These are phyloP conservation scores for Eucalyptus cloeziana DNA, from an alignment of 345 rosid species.

Conservation along the genomic window DNA sequence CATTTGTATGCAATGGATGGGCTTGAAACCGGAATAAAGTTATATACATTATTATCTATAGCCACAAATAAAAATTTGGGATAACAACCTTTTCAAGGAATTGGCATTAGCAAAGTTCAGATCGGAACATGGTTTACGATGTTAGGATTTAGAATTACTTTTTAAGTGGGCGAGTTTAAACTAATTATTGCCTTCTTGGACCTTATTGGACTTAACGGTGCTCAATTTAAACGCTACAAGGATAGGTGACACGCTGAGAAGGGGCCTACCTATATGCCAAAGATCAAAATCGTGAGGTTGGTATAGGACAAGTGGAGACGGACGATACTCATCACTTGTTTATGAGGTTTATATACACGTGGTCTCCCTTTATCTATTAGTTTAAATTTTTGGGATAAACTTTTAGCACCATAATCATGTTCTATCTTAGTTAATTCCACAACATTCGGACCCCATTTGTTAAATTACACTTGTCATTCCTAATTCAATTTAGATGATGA, in stretches of 20 bases:
- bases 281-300: too few relatives aligned
- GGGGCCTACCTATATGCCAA: too few relatives aligned
- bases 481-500: too few relatives aligned
- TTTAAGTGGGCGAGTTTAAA: neutral
- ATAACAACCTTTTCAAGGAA: neutral
- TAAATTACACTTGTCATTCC: neutral
- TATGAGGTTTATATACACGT: neutral
- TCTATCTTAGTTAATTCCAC: neutral
- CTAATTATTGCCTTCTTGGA: neutral
- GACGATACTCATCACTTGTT: fast-evolving
- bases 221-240: fast-evolving
- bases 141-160: neutral
- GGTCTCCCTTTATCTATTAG: fast-evolving
- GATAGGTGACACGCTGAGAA: too few relatives aligned
- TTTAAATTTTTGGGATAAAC: neutral
- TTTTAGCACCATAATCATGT: neutral
- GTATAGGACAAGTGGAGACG: fast-evolving
- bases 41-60: neutral
- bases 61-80: neutral
- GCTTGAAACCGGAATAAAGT: neutral
- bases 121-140: neutral
- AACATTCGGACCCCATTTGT: too few relatives aligned
- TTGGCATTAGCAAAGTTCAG: neutral
- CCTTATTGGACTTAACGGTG: too few relatives aligned
- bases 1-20: neutral